phyloP scores from a whole-genome alignment of 139 green algal genomes.

The Mesotaenium endlicherianum region DNA sequence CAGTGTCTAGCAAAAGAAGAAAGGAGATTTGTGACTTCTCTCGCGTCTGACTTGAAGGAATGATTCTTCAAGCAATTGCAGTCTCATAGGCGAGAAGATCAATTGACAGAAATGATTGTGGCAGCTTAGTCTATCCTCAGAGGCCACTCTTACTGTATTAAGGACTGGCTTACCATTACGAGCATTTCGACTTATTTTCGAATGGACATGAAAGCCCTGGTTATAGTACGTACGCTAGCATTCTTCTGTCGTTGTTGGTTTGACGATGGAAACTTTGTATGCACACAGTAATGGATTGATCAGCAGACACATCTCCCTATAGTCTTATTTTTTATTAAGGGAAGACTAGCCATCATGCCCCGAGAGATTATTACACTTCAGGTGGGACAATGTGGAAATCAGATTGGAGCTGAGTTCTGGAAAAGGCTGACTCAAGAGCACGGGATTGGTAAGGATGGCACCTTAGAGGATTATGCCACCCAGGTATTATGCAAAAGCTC shows the following conservation, averaged over 20 bases:
- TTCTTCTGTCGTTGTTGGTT: neutral
- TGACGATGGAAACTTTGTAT: neutral
- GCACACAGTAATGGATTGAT: neutral
- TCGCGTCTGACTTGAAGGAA: no score
- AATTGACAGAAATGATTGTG: no score
- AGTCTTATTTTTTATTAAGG: neutral
- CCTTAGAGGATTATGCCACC: conserved; percentile 70
- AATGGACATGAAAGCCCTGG: neutral
- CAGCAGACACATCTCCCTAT: neutral
- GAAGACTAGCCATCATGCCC: conserved; percentile 70
- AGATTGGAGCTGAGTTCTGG: conserved; percentile 98
- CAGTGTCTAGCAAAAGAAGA: no score
- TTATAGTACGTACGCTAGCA: neutral
- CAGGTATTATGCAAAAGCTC: no score
- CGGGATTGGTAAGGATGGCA: conserved; percentile 94
- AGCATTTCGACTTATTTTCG: neutral
- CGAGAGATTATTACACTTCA: conserved; percentile 97
- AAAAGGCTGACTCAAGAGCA: conserved; percentile 92
- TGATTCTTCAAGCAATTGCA: no score
- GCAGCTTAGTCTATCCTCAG: no score
- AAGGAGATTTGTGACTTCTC: no score
- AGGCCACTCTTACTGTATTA: no score
- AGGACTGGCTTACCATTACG: neutral
- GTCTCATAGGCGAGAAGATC: no score
- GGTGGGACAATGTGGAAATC: conserved; percentile 97